Conservation (phyloP, 805 yeast genomes). For the Kluyveromyces wickerhamii region DNA sequence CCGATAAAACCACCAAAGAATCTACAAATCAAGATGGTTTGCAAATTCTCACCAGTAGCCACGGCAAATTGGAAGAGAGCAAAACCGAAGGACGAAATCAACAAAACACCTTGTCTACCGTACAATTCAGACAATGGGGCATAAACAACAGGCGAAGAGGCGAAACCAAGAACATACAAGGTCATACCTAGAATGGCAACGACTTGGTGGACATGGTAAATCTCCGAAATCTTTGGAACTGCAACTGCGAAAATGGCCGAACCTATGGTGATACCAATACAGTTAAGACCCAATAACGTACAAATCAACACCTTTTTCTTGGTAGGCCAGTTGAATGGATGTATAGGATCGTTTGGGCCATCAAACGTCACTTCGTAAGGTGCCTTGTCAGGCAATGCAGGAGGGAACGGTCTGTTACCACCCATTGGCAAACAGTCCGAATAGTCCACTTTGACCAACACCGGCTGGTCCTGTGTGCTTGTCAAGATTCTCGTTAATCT, state of each 20-base stretch:
- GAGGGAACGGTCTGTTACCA: constrained; percentile 54
- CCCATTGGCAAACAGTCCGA: constrained; percentile 56
- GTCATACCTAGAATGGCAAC: constrained; percentile 75
- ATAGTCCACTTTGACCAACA: constrained; percentile 24
- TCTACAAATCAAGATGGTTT: constrained; percentile 68
- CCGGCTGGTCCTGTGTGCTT: constrained; percentile 26
- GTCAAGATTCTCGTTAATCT: constrained; percentile 38
- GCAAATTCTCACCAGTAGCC: constrained; percentile 73
- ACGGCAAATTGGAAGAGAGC: constrained; percentile 59
- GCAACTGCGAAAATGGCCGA: constrained; percentile 77
- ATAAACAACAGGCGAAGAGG: constrained; percentile 86
- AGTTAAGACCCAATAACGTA: constrained; percentile 39
- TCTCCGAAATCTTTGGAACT: constrained; percentile 37
- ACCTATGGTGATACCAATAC: constrained; percentile 58
- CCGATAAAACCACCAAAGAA: constrained; percentile 77
- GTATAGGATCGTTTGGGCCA: constrained; percentile 71
- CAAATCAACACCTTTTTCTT: constrained; percentile 40
- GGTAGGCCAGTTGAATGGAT: constrained; percentile 72
- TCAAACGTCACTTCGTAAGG: constrained; percentile 62
- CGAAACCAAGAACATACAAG: constrained; percentile 85
- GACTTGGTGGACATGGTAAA: constrained; percentile 53
- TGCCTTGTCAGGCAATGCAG: constrained; percentile 45
- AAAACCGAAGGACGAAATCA: constrained; percentile 50
- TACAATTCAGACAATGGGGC: constrained; percentile 79
- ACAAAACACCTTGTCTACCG: constrained; percentile 58